Conservation (phyloP, 176 grass and related monocot genomes). For the Aegilops bicornis region DNA sequence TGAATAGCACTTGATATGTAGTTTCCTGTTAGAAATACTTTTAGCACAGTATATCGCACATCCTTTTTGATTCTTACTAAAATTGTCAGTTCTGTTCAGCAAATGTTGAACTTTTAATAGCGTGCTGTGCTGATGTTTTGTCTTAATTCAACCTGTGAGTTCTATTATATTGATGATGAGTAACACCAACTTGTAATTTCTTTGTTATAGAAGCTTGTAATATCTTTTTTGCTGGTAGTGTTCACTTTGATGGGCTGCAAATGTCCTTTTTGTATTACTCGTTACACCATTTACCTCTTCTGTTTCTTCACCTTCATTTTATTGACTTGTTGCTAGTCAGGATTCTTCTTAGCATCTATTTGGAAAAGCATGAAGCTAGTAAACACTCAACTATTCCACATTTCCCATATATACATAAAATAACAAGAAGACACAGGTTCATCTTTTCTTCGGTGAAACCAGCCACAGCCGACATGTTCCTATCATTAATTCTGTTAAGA, state of each 20-base stretch:
- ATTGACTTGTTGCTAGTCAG: not conserved
- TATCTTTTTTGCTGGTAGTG: not conserved
- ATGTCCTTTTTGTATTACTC: not conserved
- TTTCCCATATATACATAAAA: not conserved
- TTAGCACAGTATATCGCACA: not conserved
- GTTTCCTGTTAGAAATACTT: not conserved
- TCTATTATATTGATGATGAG: not conserved
- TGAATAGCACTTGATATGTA: not conserved
- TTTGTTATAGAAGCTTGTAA: not conserved
- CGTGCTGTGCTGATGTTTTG: not conserved
- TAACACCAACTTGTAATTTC: not conserved
- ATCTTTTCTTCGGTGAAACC: not conserved
- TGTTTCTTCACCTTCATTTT: not conserved
- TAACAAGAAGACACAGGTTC: not conserved
- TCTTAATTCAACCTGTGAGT: not conserved
- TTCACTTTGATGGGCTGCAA: not conserved
- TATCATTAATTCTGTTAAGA: constrained; percentile 14
- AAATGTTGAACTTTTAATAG: not conserved
- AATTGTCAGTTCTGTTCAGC: not conserved
- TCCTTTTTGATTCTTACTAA: not conserved
- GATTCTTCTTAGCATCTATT: not conserved
- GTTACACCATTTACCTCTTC: not conserved
- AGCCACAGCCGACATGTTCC: not conserved
- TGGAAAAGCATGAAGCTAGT: not conserved
- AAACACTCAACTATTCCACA: not conserved